phyloP scores from a whole-genome alignment of 2,329 filamentous ascomycete genomes.

The Venturia nashicola region DNA sequence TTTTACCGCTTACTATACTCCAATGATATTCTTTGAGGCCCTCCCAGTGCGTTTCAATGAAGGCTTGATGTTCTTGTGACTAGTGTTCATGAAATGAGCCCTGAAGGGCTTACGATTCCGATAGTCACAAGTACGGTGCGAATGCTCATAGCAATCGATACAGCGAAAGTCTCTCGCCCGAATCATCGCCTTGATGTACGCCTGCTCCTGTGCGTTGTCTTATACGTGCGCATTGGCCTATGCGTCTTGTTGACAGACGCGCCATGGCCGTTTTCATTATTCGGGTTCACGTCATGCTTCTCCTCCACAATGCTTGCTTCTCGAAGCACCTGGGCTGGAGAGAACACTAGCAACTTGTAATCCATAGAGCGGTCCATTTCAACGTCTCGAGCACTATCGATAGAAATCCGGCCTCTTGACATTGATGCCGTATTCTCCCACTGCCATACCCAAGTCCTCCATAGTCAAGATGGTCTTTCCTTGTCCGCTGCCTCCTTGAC shows the following conservation, averaged over 20 bases:
- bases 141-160: neutral
- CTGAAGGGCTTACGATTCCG: neutral
- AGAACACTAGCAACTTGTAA: neutral
- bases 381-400: conserved; percentile 37
- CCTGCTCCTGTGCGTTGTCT: neutral
- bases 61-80: neutral
- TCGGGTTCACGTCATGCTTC: too few relatives aligned
- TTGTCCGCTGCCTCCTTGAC: conserved; percentile 76
- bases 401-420: conserved; percentile 98
- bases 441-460: conserved; percentile 97
- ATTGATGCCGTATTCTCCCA: conserved; percentile 94
- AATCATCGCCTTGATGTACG: neutral
- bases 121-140: neutral
- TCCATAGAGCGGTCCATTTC: neutral
- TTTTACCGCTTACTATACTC: neutral
- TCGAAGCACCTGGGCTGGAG: neutral
- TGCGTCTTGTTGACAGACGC: too few relatives aligned
- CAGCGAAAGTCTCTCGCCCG: neutral
- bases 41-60: neutral
- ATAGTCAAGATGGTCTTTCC: conserved; percentile 93
- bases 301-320: too few relatives aligned
- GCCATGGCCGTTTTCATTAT: too few relatives aligned
- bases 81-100: neutral
- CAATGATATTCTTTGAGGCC: neutral
- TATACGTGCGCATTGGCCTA: too few relatives aligned